Evolutionary conservation across 176 grass and related monocot genomes (phyloP), one percentile per base, ranked within the genome.

Genomic region (Canna indica): DNA sequence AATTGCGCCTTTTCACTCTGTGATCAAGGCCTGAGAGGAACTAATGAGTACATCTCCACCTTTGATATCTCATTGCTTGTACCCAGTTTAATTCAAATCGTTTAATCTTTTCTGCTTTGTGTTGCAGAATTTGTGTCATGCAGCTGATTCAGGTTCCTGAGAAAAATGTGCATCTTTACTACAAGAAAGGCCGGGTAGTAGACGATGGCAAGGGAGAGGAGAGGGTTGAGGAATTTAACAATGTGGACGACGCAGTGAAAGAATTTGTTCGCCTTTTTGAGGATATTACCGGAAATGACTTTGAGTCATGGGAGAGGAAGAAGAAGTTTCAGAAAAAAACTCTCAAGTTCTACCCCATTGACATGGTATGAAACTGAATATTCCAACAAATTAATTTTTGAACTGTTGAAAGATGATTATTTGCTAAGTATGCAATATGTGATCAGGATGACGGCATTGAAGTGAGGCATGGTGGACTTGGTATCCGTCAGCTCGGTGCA

Each of bases 211-310:
- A 71, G 83, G 88, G 79, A 61, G 86, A 87, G 44, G 93, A 90
- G 80, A 71, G 86, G 39, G 79, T 85, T 50, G 88, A 96, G 68
- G 88, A 96, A 73, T 91, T 69, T 74, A 81, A 34, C 35, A 77
- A 73, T 39, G 77, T 74, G 17, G 76, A 74, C 61, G 83, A 88
- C 85, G 92, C 81, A 41, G 56, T 87, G 17, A 67, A 73, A 17
- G 92, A 96, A 67, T 96, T 96, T 53, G 71, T 75, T 41, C 69
- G 77, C 12, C 74, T 91, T 17, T 96, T 96, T 52, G 70, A 89
- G 74, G 81, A 89, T 71, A 34, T 89, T 25, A 96, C 92, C 44
- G 81, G 83, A 57, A 96, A 91, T 73, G 81, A 96, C 39, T 96
- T 91, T n/a, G 83, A 96, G 62, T 81, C 67, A 59, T 96, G 92